phyloP scores from a whole-genome alignment of 2,329 filamentous ascomycete species.

The Gaeumannomyces sp. region DNA sequence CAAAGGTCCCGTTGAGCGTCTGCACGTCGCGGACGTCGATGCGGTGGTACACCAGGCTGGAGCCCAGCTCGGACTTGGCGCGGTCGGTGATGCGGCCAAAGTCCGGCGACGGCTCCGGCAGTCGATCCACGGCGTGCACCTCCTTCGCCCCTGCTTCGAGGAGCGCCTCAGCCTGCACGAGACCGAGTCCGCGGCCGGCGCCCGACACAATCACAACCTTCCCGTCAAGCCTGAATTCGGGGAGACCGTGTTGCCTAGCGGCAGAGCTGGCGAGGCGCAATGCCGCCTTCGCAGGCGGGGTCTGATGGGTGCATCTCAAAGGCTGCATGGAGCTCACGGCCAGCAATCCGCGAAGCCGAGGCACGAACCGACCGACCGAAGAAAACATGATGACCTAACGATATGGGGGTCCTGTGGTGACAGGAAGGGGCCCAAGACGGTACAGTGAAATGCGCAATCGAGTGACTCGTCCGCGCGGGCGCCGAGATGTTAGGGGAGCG shows the following conservation, averaged over 20 bases:
- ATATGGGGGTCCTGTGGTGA: not conserved
- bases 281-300: not conserved
- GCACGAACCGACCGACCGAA: not conserved
- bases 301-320: not conserved
- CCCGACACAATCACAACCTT: conserved; percentile 74
- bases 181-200: conserved; percentile 68
- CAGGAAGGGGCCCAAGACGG: not conserved
- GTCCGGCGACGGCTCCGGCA: conserved; percentile 46
- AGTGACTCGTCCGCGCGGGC: not conserved
- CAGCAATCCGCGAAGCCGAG: not conserved
- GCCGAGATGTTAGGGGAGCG: not conserved
- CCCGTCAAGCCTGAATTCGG: conserved; percentile 69
- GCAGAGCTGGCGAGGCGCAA: not conserved
- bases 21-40: conserved; percentile 73
- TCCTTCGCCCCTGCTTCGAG: conserved; percentile 69
- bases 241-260: conserved; percentile 31
- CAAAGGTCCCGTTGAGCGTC: conserved; percentile 60
- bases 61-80: conserved; percentile 56
- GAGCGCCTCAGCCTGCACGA: conserved; percentile 72
- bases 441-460: not conserved
- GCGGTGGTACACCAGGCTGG: conserved; percentile 65
- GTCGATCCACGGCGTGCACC: conserved; percentile 63
- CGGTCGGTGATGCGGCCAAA: conserved; percentile 61
- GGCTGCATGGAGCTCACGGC: not conserved
- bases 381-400: not conserved